Base-by-base conservation (phyloP, 345 rosid species). In the Syzygium oleosum region DNA sequence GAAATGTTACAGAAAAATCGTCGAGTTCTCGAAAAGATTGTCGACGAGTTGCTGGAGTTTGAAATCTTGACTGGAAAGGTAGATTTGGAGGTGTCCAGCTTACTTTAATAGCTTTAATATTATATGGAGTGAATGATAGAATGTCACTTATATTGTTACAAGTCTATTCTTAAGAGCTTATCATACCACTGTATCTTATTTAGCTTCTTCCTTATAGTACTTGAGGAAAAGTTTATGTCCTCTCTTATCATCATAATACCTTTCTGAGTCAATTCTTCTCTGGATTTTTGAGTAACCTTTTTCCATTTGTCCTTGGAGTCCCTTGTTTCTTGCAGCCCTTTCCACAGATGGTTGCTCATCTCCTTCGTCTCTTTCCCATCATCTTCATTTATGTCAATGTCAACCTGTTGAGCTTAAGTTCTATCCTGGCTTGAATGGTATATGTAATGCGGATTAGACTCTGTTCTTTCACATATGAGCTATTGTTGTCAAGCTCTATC, bases 51-150 rank as follows among this genome's bases (percentile, higher is more conserved):
- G 88, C 96, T 97, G 51, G 98, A 95, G 90, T 96, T 91, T 87
- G 98, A 97, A 92, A 94, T 97, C 83, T 92, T 97, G 90, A 92
- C 97, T 55, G 95, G 93, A 87, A 97, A 97, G 99, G 99, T 97
- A 92, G 90, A 52, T 25, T 17, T 41, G 61, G 84, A 6, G 52
- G 27, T 27, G 86, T 9, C 51, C 16, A 5, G 38, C 21, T 85
- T 85, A 9, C 31, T 14, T 31, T 12, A 16, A 43, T 43, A 85
- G 51, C 73, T 85, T 29, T 29, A 29, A 56, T 73, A 12, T 73
- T 73, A 9, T 73, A 12, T 84, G 52, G 55, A 23, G 55, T 84
- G 80, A 73, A 34, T 73, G 25, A 73, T 73, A 61, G 9, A 61
- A 61, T 13, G 34, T n/a, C 17, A 12, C 73, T 61, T 14, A n/a